Evolutionary conservation across 1,139 yeast species (phyloP).

Genomic region (Candida tetrigidarum): DNA sequence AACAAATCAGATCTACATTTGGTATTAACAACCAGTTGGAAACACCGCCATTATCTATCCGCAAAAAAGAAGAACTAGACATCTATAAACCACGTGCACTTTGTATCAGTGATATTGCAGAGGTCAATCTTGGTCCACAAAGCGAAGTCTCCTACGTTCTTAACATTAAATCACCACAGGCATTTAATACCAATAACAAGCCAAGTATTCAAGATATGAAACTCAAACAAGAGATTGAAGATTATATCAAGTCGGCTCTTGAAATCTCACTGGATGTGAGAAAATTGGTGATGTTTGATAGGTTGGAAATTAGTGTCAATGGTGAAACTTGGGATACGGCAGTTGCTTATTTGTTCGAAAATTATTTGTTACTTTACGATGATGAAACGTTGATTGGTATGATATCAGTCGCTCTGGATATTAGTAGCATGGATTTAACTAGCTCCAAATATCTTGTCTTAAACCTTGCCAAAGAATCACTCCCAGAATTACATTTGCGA

Average conservation of each 20-base stretch:
- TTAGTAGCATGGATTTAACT: conserved; percentile 29
- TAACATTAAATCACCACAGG: conserved; percentile 31
- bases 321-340: conserved; percentile 41
- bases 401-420: conserved; percentile 31
- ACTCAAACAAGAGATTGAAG: conserved; percentile 19
- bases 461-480: conserved; percentile 40
- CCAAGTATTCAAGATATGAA: conserved; percentile 19
- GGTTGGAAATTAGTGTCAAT: conserved; percentile 41
- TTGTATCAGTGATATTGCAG: conserved; percentile 21
- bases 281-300: conserved; percentile 45
- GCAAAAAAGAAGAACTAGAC: conserved; percentile 10
- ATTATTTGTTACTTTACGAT: conserved; percentile 40
- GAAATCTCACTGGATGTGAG: conserved; percentile 27
- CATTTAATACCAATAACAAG: conserved; percentile 13
- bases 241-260: conserved; percentile 12
- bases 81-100: conserved; percentile 25
- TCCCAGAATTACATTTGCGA: conserved; percentile 50
- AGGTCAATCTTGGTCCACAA: conserved; percentile 15
- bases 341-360: conserved; percentile 43
- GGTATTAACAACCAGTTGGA: conserved; percentile 3
- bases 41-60: conserved; percentile 11
- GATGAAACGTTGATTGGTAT: conserved; percentile 36
- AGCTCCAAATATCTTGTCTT: conserved; percentile 32
- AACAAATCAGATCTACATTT: conserved; percentile 5
- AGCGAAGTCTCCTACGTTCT: conserved; percentile 27